These are phyloP conservation scores for Asterophora parasitica DNA, from an alignment of 768 basidiomycete species.

Conservation along the genomic window DNA sequence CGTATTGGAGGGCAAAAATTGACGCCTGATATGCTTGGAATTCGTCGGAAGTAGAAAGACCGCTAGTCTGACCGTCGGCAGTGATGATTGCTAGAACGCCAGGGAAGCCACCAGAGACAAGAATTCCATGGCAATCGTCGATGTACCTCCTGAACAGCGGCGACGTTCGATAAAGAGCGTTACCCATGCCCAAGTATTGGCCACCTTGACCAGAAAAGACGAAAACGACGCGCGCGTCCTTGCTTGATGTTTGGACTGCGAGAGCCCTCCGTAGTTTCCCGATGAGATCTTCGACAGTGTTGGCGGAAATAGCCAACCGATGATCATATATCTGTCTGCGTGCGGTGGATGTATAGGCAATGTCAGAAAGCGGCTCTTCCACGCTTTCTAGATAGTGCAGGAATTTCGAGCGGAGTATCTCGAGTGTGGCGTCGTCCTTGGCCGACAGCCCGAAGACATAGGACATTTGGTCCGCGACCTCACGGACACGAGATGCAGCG, in stretches of 20 bases:
- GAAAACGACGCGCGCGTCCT: slow-evolving; percentile 41
- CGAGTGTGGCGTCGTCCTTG: slow-evolving; percentile 44
- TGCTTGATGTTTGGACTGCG: slow-evolving; percentile 24
- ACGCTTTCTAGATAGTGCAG: slow-evolving; percentile 41
- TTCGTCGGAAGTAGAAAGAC: slow-evolving; percentile 26
- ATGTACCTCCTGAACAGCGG: slow-evolving; percentile 46
- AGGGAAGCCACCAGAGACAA: slow-evolving; percentile 44
- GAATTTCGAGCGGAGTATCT: slow-evolving; percentile 42
- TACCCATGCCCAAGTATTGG: slow-evolving; percentile 64
- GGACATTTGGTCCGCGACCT: slow-evolving; percentile 10
- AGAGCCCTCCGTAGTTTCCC: slow-evolving; percentile 35
- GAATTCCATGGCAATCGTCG: slow-evolving; percentile 52
- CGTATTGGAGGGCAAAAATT: slow-evolving; percentile 59
- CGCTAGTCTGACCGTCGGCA: slow-evolving; percentile 16
- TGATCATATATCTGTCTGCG: slow-evolving; percentile 53
- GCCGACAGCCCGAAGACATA: slow-evolving; percentile 61
- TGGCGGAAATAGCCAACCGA: slow-evolving; percentile 47
- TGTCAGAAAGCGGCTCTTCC: slow-evolving; percentile 35
- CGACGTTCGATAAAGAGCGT: slow-evolving; percentile 45
- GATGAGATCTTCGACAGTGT: slow-evolving; percentile 40
- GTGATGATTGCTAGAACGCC: slow-evolving; percentile 45
- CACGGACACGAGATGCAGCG: neutral
- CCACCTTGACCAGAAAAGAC: slow-evolving; percentile 74
- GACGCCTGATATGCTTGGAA: slow-evolving; percentile 48
- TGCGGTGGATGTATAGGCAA: slow-evolving; percentile 66